A percentile compares a stretch with the other conserved stretches of the same genome.
phyloP scores from a whole-genome alignment of 1,284 basidiomycete species.

The Rhodotorula glutinis region DNA sequence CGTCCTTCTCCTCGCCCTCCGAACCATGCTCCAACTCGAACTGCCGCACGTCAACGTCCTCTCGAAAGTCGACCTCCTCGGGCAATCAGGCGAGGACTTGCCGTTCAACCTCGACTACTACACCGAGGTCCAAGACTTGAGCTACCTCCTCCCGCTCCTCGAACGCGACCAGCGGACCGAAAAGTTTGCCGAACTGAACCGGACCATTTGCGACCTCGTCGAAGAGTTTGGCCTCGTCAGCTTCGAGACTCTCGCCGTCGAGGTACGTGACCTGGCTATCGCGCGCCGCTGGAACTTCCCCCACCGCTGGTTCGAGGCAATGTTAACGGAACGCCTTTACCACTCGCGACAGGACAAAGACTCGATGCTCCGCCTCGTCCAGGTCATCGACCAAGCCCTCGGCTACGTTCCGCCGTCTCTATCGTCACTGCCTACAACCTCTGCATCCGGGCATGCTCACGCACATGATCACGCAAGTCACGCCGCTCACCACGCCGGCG shows the following conservation, averaged over 20 bases:
- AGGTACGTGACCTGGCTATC: too few relatives aligned
- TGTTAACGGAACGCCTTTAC: not conserved
- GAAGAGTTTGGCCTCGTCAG: slow-evolving; percentile 93
- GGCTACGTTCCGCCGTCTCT: slow-evolving; percentile 71
- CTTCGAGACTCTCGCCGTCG: slow-evolving; percentile 95
- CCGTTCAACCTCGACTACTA: slow-evolving; percentile 94
- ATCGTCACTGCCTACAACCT: not conserved
- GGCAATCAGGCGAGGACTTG: slow-evolving; percentile 85
- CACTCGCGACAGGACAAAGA: slow-evolving; percentile 68
- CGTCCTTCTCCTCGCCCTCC: slow-evolving; percentile 81
- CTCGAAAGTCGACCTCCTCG: slow-evolving; percentile 88
- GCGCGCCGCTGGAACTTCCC: too few relatives aligned
- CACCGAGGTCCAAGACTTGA: slow-evolving; percentile 94
- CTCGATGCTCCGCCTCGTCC: slow-evolving; percentile 82
- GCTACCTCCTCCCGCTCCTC: slow-evolving; percentile 76
- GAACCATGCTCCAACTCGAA: slow-evolving; percentile 97
- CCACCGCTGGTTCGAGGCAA: not conserved
- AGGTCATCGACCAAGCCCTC: slow-evolving; percentile 78
- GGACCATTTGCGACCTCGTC: slow-evolving; percentile 83
- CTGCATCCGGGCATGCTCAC: slow-evolving; percentile 7
- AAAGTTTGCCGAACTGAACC: slow-evolving; percentile 74
- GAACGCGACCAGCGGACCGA: slow-evolving; percentile 58
- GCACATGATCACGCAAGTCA: slow-evolving; percentile 17
- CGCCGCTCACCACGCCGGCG: slow-evolving; percentile 52
- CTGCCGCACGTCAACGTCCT: slow-evolving; percentile 96